Evolutionary conservation across 208 protist genomes (phyloP), one percentile per base, ranked within the genome.

Genomic region (Trypanosoma melophagium): DNA sequence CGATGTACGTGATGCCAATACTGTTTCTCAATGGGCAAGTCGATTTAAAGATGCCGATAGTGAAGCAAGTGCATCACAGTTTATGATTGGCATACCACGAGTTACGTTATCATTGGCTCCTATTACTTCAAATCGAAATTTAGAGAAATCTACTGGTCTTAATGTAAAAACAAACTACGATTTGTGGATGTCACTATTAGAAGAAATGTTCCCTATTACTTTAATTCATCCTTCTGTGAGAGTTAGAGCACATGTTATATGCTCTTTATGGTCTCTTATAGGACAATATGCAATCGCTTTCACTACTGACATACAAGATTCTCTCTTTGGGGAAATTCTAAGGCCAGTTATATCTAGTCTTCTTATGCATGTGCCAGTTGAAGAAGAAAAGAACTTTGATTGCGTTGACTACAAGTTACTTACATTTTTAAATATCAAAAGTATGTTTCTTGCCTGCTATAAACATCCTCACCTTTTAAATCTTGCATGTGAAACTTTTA

Each of bases 131-230:
- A 53, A 65, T 3, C 50, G 64, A 3, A 77, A 56, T n/a, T 75
- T 94, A 41, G 72, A 80, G 56, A 87, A 89, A 57, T 85, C 89
- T 14, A 67, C 35, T 19, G 65, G 45, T 55, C 78, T 80, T 54
- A 69, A 60, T n/a, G 62, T 51, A 35, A 88, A 90, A 76, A 92
- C 80, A 19, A 66, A 71, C 31, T 92, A 92, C 59, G 81, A 90
- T 71, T 64, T 95, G 63, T 95, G 89, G 86, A 83, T 89, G 74
- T 82, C 86, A 3, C 69, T 95, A 40, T 86, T 95, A 47, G 86
- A 95, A 61, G 86, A 86, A 12, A 69, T 95, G 69, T 69, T 90
- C 38, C 86, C 89, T 14, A 86, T 92, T 38, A 75, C 88, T 13
- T 74, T 91, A 24, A 66, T 90, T 61, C 86, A 93, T 69, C 61